Conservation (phyloP, 1,284 basidiomycete species). For the Apiotrichum laibachii region DNA sequence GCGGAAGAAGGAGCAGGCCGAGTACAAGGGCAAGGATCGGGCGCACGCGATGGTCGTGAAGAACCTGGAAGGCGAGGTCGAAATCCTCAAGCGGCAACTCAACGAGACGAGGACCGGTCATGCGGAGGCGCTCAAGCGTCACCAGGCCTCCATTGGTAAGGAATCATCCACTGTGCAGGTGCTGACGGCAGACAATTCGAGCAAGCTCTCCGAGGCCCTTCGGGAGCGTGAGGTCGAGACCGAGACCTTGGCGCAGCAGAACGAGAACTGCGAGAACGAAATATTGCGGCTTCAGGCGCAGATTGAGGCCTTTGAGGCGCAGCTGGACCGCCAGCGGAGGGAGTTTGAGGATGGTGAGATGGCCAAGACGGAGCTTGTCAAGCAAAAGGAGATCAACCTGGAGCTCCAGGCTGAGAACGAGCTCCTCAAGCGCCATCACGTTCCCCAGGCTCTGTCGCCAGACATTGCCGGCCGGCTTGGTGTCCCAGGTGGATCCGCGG, state of each 20-base stretch:
- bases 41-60: slow-evolving; percentile 45
- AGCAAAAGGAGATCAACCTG: slow-evolving; percentile 8
- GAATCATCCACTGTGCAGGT: no score
- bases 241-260: not conserved
- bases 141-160: not conserved
- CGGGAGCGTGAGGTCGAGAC: not conserved
- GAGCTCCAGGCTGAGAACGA: slow-evolving; percentile 2
- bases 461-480: not conserved
- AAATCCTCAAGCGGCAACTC: slow-evolving; percentile 62
- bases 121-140: not conserved
- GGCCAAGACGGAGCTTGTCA: slow-evolving; percentile 4
- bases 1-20: slow-evolving; percentile 82
- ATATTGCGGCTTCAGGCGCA: not conserved
- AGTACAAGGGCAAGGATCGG: slow-evolving; percentile 72
- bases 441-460: not conserved
- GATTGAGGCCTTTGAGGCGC: not conserved
- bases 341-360: slow-evolving; percentile 8
- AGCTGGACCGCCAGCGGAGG: not conserved
- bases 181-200: not conserved
- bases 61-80: slow-evolving; percentile 65
- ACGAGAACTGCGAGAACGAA: not conserved
- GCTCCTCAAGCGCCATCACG: not conserved
- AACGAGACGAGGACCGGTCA: not conserved
- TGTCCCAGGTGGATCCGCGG: not conserved
- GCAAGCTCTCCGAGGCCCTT: not conserved